Base-by-base conservation (phyloP, 805 yeast genomes). In the Candida corydali region DNA sequence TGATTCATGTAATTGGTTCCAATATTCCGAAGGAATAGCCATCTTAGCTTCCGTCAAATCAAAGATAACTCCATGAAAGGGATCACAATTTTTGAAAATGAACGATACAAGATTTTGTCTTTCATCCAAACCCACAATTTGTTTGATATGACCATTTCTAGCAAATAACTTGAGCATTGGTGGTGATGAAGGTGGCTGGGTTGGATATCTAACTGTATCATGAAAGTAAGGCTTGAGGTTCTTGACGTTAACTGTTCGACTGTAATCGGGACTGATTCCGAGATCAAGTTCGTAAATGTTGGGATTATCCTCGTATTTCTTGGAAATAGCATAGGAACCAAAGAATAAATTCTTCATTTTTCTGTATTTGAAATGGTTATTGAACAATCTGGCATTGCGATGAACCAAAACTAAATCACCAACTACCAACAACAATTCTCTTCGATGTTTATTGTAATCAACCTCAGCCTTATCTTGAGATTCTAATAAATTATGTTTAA, bases 231-330 rank as follows among this genome's bases (percentile, higher is more conserved):
- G 23, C 26, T 31, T 28, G 7, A 29, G 24, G 24, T 20, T 8
- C 10, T 22, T 28, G 3, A 24, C 29, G 12, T 29, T 35, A 12
- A 29, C 12, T 11, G 24, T 14, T 17, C 28, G 9, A 4, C 23
- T 17, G 16, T 26, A 33, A 24, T 33, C 29, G 2, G 14, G 5
- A 17, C 29, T 33, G 10, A 24, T 17, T 14, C 29, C 29, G 9
- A 33, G 9, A 26, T 33, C 36, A 9, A 33, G 20, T 5, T 33
- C 29, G 15, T 31, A 31, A 22, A 25, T 24, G 16, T 32, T 32
- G 6, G 16, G 10, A 32, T 32, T 23, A 8, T 15, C 15, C 2
- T 4, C 9, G 5, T 4, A 15, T 7, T 17, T 17, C 16, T 11
- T 27, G 18, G 19, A 15, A 2, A 32, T 18, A 4, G 2, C 11